phyloP scores from a whole-genome alignment of 148 eudicot genomes.

The Chenopodium quinoa region DNA sequence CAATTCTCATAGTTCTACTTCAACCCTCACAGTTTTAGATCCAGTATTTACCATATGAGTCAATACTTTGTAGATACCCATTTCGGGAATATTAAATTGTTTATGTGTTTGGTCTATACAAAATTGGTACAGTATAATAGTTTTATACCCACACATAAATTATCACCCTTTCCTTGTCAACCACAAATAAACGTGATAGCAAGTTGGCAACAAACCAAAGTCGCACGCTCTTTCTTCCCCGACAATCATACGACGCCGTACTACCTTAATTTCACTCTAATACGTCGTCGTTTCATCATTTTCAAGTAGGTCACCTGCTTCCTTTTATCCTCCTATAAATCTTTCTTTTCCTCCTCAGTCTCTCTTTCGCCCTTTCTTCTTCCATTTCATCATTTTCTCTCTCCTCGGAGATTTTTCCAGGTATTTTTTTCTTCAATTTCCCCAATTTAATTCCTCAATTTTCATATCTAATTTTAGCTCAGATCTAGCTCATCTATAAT shows the following conservation, averaged over 20 bases:
- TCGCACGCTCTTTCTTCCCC: slow-evolving; percentile 7
- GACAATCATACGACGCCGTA: slow-evolving; percentile 22
- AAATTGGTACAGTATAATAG: too few relatives aligned
- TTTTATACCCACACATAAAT: too few relatives aligned
- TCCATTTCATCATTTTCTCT: not conserved
- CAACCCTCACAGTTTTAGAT: too few relatives aligned
- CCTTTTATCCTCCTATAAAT: slow-evolving; percentile 21
- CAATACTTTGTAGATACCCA: too few relatives aligned
- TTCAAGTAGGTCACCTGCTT: slow-evolving; percentile 14
- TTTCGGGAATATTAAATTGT: too few relatives aligned
- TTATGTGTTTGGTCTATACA: too few relatives aligned
- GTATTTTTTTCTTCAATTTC: not conserved
- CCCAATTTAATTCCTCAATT: not conserved
- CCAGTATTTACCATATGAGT: too few relatives aligned
- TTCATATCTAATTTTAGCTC: not conserved
- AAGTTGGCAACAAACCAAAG: slow-evolving; percentile 19
- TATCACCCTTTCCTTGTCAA: not conserved
- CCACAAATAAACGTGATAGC: slow-evolving; percentile 30
- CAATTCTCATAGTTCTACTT: too few relatives aligned
- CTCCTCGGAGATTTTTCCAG: slow-evolving; percentile 7
- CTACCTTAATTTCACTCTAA: not conserved
- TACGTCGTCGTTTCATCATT: slow-evolving; percentile 11
- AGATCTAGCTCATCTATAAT: not conserved
- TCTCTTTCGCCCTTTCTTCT: slow-evolving; percentile 27
- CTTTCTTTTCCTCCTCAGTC: not conserved